Percentiles rank a stretch among this genome's conserved stretches.
Conservation (phyloP, 768 basidiomycete genomes). For the Tylopilus cervinicoccineus region DNA sequence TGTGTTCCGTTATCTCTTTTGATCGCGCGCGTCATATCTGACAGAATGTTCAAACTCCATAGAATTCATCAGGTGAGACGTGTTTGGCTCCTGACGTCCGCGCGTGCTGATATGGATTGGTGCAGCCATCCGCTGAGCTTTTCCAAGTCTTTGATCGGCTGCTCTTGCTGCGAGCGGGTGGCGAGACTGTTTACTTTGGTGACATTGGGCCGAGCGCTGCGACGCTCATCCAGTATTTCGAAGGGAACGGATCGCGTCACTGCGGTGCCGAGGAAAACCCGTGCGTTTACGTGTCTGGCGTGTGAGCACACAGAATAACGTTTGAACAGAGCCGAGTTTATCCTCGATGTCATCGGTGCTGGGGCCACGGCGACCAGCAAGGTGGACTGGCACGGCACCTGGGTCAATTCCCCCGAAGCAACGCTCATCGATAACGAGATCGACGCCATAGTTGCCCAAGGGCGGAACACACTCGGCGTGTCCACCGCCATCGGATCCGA, state of each 20-base stretch:
- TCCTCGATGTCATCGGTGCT: conserved; percentile 72
- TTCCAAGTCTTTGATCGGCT: conserved; percentile 81
- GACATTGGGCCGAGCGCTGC: conserved; percentile 61
- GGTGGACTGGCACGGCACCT: conserved; percentile 60
- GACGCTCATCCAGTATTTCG: conserved; percentile 73
- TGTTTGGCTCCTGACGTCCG: neutral
- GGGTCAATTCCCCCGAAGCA: conserved; percentile 50
- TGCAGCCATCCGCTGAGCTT: conserved; percentile 68
- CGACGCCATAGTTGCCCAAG: conserved; percentile 42
- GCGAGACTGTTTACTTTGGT: conserved; percentile 64
- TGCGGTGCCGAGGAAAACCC: conserved; percentile 73
- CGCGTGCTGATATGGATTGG: neutral
- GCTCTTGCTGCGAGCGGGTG: conserved; percentile 73
- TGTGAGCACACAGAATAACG: too few species aligned
- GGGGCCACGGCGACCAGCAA: conserved; percentile 56
- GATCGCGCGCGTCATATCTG: neutral
- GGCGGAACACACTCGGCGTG: conserved; percentile 39
- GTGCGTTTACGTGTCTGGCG: conserved; percentile 12
- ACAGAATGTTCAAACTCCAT: neutral
- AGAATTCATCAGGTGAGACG: conserved; percentile 40
- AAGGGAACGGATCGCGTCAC: conserved; percentile 57
- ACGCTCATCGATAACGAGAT: conserved; percentile 34
- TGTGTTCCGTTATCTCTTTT: conserved; percentile 32
- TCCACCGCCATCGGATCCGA: conserved; percentile 36
- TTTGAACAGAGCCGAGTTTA: conserved; percentile 63